Evolutionary conservation across 2,329 filamentous ascomycete genomes (phyloP), one percentile per base, ranked within the genome.

Genomic region (Diaporthe sp.): DNA sequence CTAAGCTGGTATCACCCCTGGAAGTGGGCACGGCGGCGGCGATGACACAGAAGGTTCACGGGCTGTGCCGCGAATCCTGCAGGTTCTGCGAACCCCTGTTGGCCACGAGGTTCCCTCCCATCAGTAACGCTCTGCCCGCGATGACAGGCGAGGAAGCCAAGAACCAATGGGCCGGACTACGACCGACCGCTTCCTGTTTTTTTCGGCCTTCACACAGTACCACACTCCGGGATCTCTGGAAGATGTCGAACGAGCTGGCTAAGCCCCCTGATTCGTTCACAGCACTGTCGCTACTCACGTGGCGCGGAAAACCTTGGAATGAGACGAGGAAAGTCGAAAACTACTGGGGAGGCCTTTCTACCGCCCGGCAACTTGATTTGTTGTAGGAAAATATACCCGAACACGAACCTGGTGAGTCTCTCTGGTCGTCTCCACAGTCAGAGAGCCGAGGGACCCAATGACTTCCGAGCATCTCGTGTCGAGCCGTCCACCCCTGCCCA

Each of bases 11-110:
- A 53, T 53, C 72, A 71, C 72, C 75, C 72, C 72, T 75, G 72
- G 61, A 73, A 65, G 71, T 73, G 71, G 71, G 71, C 71, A 73
- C 72, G 39, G 68, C 73, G 53, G 61, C 73, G 73, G 61, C 72
- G 60, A 76, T 76, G 61, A 70, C 61, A 73, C 75, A 76, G 25
- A 71, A 63, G 70, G 68, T 75, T 75, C 75, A 55, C 75, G 75
- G 71, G 75, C 73, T 72, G 61, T 71, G 75, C 75, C 75, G 75
- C 73, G 42, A 68, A 73, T 71, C 60, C 58, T 76, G 75, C 75
- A 76, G 73, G 72, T 73, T 71, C 55, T 65, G 73, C 73, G 67
- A 67, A 75, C 68, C 75, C 73, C 75, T 76, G 75, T 53, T 68
- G 63, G 57, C 73, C 73, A 73, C 73, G 73, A 73, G 74, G 74